phyloP scores from a whole-genome alignment of 768 basidiomycete genomes.

The Russula sp. region DNA sequence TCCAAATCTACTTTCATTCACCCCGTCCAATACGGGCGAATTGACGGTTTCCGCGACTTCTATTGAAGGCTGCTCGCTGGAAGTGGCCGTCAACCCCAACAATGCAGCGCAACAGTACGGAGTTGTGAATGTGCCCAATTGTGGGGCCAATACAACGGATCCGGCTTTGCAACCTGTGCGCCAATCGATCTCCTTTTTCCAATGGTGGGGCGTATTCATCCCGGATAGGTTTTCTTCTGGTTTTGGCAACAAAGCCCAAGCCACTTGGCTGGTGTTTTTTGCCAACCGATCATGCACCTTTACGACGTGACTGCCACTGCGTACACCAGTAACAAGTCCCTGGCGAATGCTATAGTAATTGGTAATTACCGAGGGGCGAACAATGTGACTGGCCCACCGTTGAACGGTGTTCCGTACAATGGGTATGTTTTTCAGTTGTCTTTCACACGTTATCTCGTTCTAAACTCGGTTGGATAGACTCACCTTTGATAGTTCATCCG shows the following conservation, averaged over 20 bases:
- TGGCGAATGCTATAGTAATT: constrained; percentile 35
- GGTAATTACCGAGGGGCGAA: constrained; percentile 36
- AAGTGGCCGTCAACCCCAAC: constrained; percentile 35
- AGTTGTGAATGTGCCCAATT: constrained; percentile 37
- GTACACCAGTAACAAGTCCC: constrained; percentile 38
- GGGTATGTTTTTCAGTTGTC: constrained; percentile 37
- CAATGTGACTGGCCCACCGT: constrained; percentile 45
- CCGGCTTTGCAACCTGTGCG: constrained; percentile 39
- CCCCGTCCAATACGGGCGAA: constrained; percentile 28
- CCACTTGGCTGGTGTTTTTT: constrained; percentile 44
- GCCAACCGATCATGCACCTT: constrained; percentile 43
- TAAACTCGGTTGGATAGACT: constrained; percentile 9
- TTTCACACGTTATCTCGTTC: background rate
- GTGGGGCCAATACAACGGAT: constrained; percentile 29
- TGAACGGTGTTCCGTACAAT: constrained; percentile 49
- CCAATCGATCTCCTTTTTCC: background rate
- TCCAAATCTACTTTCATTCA: constrained; percentile 28
- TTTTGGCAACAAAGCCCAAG: constrained; percentile 38
- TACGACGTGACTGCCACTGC: constrained; percentile 40
- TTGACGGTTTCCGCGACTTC: constrained; percentile 43
- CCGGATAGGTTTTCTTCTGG: constrained; percentile 54
- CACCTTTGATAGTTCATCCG: constrained; percentile 22
- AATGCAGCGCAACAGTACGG: constrained; percentile 45
- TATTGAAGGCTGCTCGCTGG: constrained; percentile 39
- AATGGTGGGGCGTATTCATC: background rate